phyloP scores from a whole-genome alignment of 352 stramenopile genomes.

The Vaucheria bursata region DNA sequence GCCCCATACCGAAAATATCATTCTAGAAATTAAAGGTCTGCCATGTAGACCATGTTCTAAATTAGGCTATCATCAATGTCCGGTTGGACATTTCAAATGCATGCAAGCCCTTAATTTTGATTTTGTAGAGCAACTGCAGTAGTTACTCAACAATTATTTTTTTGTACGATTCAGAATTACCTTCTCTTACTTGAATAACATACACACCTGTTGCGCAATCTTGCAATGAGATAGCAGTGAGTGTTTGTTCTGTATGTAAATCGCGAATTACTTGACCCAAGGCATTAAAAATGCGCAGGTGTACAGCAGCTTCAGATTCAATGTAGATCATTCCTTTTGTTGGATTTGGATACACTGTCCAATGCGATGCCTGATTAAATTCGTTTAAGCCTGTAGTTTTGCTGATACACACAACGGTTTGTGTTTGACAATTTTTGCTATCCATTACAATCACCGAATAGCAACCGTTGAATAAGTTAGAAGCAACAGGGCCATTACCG shows the following conservation, averaged over 20 bases:
- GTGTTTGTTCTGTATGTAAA: neutral
- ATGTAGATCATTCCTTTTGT: neutral
- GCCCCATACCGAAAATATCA: neutral
- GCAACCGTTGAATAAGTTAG: neutral
- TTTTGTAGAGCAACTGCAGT: neutral
- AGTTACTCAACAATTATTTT: slow-evolving; percentile 4
- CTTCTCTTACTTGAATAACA: neutral
- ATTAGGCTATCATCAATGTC: neutral
- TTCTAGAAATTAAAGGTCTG: neutral
- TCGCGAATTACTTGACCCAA: neutral
- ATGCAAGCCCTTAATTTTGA: neutral
- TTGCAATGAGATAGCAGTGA: neutral
- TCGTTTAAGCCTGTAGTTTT: neutral
- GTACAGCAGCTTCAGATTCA: neutral
- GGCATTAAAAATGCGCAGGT: neutral
- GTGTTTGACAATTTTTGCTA: neutral
- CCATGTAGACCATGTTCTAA: neutral
- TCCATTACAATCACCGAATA: neutral
- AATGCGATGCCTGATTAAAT: neutral
- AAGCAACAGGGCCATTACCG: neutral
- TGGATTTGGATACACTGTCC: neutral
- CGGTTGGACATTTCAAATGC: slow-evolving; percentile 1
- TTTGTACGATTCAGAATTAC: neutral
- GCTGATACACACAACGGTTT: neutral
- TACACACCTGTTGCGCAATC: neutral